phyloP scores from a whole-genome alignment of 495 filamentous ascomycete genomes.

The Penicillium goetzii region DNA sequence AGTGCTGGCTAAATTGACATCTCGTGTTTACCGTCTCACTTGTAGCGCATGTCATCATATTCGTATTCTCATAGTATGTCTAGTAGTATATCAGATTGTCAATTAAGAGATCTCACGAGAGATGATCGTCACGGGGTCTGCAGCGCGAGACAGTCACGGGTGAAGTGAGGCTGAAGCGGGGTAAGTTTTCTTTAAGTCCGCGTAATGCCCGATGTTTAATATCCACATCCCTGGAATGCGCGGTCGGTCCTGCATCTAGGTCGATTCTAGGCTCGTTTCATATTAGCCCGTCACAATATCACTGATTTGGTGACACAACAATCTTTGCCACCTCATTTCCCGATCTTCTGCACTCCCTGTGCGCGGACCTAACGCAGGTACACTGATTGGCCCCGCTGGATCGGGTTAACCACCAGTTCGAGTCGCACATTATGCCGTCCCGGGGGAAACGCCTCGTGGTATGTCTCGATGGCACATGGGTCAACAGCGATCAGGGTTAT shows the following conservation, averaged over 20 bases:
- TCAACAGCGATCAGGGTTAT: constrained; percentile 35
- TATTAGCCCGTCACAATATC: not conserved
- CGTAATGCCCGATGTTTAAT: not conserved
- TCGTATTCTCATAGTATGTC: not conserved
- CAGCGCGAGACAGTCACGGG: constrained; percentile 1
- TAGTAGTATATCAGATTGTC: not conserved
- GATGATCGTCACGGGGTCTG: not conserved
- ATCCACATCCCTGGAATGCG: constrained; percentile 7
- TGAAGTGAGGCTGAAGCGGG: constrained; percentile 13
- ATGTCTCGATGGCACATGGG: constrained; percentile 52
- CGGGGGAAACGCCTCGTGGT: constrained; percentile 40
- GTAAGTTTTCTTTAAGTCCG: constrained; percentile 2
- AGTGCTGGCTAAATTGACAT: constrained; percentile 1
- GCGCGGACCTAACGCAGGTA: constrained; percentile 2
- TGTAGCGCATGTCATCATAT: not conserved
- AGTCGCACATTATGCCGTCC: constrained; percentile 17
- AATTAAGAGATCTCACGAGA: not conserved
- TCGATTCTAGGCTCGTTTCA: not conserved
- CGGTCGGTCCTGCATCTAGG: not conserved
- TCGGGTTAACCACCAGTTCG: not conserved
- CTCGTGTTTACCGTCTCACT: not conserved
- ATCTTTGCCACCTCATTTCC: not conserved
- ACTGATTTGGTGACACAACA: not conserved
- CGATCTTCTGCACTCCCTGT: not conserved
- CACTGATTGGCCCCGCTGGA: constrained; percentile 1